Percentiles rank a stretch among this genome's conserved stretches.
Conservation (phyloP, 73 alveolate genomes). For the Blepharisma stoltei region DNA sequence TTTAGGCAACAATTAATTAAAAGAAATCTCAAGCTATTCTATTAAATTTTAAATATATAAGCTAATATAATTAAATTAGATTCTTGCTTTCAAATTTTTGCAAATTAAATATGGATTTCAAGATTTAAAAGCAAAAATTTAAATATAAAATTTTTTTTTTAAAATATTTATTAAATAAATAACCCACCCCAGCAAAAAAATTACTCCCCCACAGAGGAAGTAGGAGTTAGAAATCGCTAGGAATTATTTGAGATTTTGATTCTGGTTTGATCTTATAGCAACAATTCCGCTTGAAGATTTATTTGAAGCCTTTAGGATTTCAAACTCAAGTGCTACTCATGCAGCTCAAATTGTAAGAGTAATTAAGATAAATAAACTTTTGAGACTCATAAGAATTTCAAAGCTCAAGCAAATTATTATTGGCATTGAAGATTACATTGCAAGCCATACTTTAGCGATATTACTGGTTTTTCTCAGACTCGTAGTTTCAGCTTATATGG, state of each 20-base stretch:
- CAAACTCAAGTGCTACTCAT: slow-evolving; percentile 24
- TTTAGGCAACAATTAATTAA: too few species aligned
- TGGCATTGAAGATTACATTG: slow-evolving; percentile 55
- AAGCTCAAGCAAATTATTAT: slow-evolving; percentile 51
- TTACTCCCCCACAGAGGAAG: too few species aligned
- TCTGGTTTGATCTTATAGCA: slow-evolving; percentile 52
- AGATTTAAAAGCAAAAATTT: too few species aligned
- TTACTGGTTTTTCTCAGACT: slow-evolving; percentile 49
- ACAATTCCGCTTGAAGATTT: slow-evolving; percentile 51
- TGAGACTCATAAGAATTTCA: slow-evolving; percentile 53
- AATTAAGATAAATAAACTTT: slow-evolving; percentile 42
- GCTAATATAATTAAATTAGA: too few species aligned
- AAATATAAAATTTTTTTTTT: too few species aligned
- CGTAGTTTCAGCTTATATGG: slow-evolving; percentile 44
- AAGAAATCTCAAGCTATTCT: too few species aligned
- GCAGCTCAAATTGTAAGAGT: slow-evolving; percentile 53
- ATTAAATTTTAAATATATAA: too few species aligned
- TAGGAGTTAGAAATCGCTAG: slow-evolving; percentile 32
- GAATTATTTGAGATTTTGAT: slow-evolving; percentile 57
- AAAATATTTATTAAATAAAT: too few species aligned
- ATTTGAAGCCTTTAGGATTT: slow-evolving; percentile 18
- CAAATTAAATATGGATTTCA: too few species aligned
- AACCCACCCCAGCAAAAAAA: too few species aligned
- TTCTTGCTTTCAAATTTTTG: too few species aligned
- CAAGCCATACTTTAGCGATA: slow-evolving; percentile 45